Conservation (phyloP, 2,329 filamentous ascomycete genomes). For the Paecilomyces formosus region DNA sequence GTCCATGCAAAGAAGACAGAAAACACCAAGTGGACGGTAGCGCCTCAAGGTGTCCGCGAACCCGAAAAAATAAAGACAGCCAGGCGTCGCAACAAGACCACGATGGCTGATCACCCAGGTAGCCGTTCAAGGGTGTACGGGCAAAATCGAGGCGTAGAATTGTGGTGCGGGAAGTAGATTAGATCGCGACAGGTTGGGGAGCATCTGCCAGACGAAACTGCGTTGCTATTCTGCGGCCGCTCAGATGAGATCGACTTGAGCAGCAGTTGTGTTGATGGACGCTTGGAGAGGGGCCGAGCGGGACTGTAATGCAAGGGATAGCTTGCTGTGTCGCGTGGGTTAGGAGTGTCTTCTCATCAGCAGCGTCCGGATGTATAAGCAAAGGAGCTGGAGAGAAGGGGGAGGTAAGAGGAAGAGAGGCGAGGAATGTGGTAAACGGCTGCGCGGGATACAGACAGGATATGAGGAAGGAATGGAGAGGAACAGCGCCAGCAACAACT, state of each 20-base stretch:
- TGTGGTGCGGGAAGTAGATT: constrained; percentile 19
- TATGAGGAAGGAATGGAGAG: constrained; percentile 4
- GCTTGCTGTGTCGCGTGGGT: constrained; percentile 1
- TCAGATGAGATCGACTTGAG: constrained; percentile 8
- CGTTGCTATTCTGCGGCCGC: too few species aligned
- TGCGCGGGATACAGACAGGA: constrained; percentile 1
- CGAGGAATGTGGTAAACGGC: constrained; percentile 5
- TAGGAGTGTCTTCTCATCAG: constrained; percentile 1
- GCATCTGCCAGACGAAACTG: neutral
- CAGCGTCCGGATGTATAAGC: constrained; percentile 6
- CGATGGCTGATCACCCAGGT: constrained; percentile 2
- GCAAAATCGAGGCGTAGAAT: constrained; percentile 10
- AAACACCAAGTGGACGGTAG: neutral
- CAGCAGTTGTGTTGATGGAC: neutral
- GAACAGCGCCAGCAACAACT: constrained; percentile 3
- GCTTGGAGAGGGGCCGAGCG: constrained; percentile 3
- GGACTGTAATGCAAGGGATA: neutral
- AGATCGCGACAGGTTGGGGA: constrained; percentile 13
- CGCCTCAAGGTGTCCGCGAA: neutral
- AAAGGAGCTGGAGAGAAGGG: constrained; percentile 6
- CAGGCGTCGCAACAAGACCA: neutral
- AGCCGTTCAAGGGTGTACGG: neutral
- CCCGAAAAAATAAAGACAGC: too few species aligned
- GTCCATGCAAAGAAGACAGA: neutral
- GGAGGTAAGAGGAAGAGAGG: constrained; percentile 4